Percentiles rank a stretch among this genome's conserved stretches.
These are phyloP conservation scores for Scedosporium dehoogii DNA, from an alignment of 2,329 filamentous ascomycete genomes.

Conservation along the genomic window DNA sequence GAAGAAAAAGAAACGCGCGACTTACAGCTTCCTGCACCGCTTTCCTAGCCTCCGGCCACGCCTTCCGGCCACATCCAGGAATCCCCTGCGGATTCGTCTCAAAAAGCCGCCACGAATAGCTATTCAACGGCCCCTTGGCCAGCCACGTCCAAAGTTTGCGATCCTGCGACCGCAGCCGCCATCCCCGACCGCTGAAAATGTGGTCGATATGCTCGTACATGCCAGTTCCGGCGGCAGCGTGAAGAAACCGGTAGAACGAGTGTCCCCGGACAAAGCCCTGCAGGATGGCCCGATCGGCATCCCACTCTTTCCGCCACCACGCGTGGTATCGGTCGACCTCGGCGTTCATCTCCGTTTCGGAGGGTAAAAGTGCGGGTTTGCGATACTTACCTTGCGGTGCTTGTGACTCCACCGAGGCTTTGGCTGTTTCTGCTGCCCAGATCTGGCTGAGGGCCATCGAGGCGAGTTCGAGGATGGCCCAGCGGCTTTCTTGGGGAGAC, in stretches of 20 bases:
- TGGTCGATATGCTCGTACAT: slow-evolving; percentile 17
- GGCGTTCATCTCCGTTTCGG: slow-evolving; percentile 14
- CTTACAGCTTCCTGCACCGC: slow-evolving; percentile 13
- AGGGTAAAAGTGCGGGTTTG: slow-evolving; percentile 13
- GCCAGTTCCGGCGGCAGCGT: slow-evolving; percentile 16
- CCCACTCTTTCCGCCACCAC: slow-evolving; percentile 17
- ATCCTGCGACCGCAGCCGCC: slow-evolving; percentile 16
- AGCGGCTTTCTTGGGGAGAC: slow-evolving; percentile 20
- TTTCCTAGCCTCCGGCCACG: slow-evolving; percentile 14
- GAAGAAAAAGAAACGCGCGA: background rate
- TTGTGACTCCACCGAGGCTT: slow-evolving; percentile 16
- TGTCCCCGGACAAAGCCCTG: slow-evolving; percentile 14
- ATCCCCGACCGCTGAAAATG: slow-evolving; percentile 13
- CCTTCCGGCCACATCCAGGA: slow-evolving; percentile 16
- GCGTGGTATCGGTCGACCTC: slow-evolving; percentile 16
- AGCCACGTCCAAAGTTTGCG: slow-evolving; percentile 16
- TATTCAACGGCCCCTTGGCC: slow-evolving; percentile 16
- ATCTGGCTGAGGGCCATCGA: slow-evolving; percentile 30
- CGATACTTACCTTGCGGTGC: slow-evolving; percentile 9
- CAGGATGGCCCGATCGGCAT: slow-evolving; percentile 13
- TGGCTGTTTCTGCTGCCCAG: slow-evolving; percentile 21
- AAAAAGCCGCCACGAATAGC: slow-evolving; percentile 16
- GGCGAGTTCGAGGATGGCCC: slow-evolving; percentile 24
- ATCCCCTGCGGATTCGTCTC: slow-evolving; percentile 16
- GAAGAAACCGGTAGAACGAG: slow-evolving; percentile 16